Evolutionary conservation across 1,139 yeast species (phyloP), one percentile per base, ranked within the genome.

Genomic region (Yamadazyma epiphylla): DNA sequence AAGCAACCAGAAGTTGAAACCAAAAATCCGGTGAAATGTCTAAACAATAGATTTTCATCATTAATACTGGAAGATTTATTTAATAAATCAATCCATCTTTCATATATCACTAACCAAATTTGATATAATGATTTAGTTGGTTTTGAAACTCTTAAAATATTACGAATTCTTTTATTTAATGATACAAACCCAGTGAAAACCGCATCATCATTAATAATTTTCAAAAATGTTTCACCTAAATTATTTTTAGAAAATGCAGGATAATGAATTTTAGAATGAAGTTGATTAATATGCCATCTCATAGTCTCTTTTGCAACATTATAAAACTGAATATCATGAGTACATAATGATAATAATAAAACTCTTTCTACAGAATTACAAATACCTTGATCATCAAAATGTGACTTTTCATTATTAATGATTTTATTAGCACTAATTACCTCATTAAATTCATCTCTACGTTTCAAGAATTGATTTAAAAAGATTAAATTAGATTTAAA

Each of bases 131-230:
- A 74, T 23, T 64, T 61, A 0, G 86, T 77, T 1, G 89, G 85
- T 22, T 56, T 59, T 5, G 74, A 71, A n/a, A 77, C 62, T 36
- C 77, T 66, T 30, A 81, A 55, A 26, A 83, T 64, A 38, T 61
- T 71, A 39, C 72, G 70, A 34, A 84, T 60, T 36, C 79, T 71
- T 49, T 84, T 83, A 49, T 85, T 91, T 20, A 82, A 66, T 0
- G 94, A 88, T 12, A 83, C 84, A 19, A 80, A 73, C 12, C 94
- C 91, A 1, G 89, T 80, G 30, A 82, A 77, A 3, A 80, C 75
- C 19, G 71, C 62, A 21, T 63, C 72, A 38, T 81, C 88, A n/a
- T 72, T 57, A 7, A 77, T 58, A 32, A 82, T 64, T 7, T 62
- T 54, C 24, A 53, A 48, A 32, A 76, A 74, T 5, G 85, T 68